phyloP scores from a whole-genome alignment of 768 basidiomycete species.

The Psilocybe tampanensis region DNA sequence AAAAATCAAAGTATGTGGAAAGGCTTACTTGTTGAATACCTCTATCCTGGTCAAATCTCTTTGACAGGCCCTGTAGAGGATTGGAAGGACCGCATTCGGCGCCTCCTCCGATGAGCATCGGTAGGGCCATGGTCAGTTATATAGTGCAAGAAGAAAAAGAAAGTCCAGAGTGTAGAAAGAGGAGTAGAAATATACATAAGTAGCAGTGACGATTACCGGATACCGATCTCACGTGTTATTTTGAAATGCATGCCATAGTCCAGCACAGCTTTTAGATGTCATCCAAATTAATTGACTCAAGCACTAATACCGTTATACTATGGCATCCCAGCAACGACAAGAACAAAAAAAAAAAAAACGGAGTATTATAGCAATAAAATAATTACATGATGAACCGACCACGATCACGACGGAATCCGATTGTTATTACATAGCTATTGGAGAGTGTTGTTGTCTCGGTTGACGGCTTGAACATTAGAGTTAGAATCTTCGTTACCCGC shows the following conservation, averaged over 20 bases:
- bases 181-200: constrained; percentile 8
- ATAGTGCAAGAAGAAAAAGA: neutral
- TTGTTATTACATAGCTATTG: constrained; percentile 14
- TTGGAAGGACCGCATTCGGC: constrained; percentile 88
- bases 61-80: constrained; percentile 77
- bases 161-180: constrained; percentile 7
- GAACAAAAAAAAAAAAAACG: constrained; percentile 1
- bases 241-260: constrained; percentile 7
- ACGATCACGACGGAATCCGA: constrained; percentile 6
- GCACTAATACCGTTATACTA: neutral
- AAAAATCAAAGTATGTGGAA: neutral
- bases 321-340: neutral
- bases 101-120: constrained; percentile 72
- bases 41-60: constrained; percentile 78
- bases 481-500: constrained; percentile 14
- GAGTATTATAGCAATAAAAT: constrained; percentile 25
- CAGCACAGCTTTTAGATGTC: neutral
- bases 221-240: constrained; percentile 22
- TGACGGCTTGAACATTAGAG: constrained; percentile 21
- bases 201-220: constrained; percentile 17
- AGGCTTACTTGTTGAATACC: constrained; percentile 70
- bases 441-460: constrained; percentile 15
- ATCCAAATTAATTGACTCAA: constrained; percentile 3
- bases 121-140: constrained; percentile 63
- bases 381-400: constrained; percentile 21